Percentiles rank a stretch among this genome's conserved stretches.
These are phyloP conservation scores for Cardamine chenopodiifolia DNA, from an alignment of 345 rosid species.

Conservation along the genomic window DNA sequence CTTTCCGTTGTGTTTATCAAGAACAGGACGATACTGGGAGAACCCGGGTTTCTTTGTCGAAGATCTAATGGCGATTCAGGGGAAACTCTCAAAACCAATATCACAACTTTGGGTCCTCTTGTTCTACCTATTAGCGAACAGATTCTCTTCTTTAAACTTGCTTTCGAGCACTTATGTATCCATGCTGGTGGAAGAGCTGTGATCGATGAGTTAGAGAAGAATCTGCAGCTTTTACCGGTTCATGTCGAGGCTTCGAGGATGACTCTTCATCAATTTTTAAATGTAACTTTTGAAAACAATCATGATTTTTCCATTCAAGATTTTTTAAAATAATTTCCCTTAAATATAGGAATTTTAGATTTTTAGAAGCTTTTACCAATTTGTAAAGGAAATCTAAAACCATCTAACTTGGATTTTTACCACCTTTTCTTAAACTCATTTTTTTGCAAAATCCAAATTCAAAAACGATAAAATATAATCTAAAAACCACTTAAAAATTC, in stretches of 20 bases:
- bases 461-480: too few species aligned
- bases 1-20: slow-evolving; percentile 50
- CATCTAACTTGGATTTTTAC: too few species aligned
- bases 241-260: slow-evolving; percentile 57
- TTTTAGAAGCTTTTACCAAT: too few species aligned
- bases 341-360: too few species aligned
- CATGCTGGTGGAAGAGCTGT: slow-evolving; percentile 65
- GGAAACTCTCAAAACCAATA: slow-evolving; percentile 51
- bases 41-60: slow-evolving; percentile 46
- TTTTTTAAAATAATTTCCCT: too few species aligned
- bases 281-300: too few species aligned
- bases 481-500: too few species aligned
- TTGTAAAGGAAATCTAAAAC: too few species aligned
- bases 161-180: slow-evolving; percentile 59
- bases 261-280: slow-evolving; percentile 52
- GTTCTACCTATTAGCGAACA: slow-evolving; percentile 53
- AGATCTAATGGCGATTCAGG: slow-evolving; percentile 54
- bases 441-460: too few species aligned
- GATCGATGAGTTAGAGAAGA: slow-evolving; percentile 55
- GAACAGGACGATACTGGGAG: slow-evolving; percentile 46
- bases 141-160: slow-evolving; percentile 51
- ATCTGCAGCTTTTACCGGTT: slow-evolving; percentile 48
- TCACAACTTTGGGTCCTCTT: slow-evolving; percentile 52
- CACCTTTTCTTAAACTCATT: too few species aligned
- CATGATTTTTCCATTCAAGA: too few species aligned